Evolutionary conservation across 2,329 filamentous ascomycete species (phyloP).

Genomic region (Xylariaceae sp.): DNA sequence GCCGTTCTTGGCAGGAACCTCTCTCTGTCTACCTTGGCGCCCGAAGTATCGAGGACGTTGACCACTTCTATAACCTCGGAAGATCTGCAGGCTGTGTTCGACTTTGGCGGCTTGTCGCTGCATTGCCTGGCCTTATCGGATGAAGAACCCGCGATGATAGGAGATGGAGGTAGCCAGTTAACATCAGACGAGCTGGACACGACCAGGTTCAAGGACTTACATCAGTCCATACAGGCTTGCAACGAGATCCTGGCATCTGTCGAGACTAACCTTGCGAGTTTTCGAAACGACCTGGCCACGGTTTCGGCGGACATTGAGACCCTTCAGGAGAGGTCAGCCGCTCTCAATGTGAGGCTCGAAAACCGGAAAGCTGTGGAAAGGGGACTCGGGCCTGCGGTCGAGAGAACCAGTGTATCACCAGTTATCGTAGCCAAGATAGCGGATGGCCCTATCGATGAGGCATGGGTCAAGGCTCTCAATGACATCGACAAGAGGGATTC

Average conservation of each 20-base stretch:
- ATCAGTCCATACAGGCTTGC: conserved; percentile 82
- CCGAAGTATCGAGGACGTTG: conserved; percentile 7
- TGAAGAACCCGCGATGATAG: conserved; percentile 23
- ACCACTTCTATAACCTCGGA: conserved; percentile 37
- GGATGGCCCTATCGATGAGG: conserved; percentile 83
- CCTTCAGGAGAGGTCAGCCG: conserved; percentile 77
- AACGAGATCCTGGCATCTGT: conserved; percentile 92
- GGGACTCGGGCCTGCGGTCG: conserved; percentile 78
- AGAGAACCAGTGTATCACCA: conserved; percentile 86
- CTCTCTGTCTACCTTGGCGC: conserved; percentile 1
- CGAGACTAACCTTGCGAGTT: conserved; percentile 84
- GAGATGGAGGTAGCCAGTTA: conserved; percentile 52
- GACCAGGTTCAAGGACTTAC: conserved; percentile 81
- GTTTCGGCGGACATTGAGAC: conserved; percentile 96
- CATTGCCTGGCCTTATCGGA: conserved; percentile 57
- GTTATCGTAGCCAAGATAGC: conserved; percentile 77
- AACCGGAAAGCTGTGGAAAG: conserved; percentile 89
- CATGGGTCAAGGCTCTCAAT: conserved; percentile 73
- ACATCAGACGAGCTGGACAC: conserved; percentile 68
- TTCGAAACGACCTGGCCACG: conserved; percentile 84
- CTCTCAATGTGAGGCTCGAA: conserved; percentile 76
- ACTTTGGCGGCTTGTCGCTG: conserved; percentile 74
- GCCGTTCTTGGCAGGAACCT: conserved; percentile 37
- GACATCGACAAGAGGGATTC: conserved; percentile 73
- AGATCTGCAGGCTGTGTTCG: conserved; percentile 62